phyloP scores from a whole-genome alignment of 179 eudicot species.

The Corrigiola litoralis region DNA sequence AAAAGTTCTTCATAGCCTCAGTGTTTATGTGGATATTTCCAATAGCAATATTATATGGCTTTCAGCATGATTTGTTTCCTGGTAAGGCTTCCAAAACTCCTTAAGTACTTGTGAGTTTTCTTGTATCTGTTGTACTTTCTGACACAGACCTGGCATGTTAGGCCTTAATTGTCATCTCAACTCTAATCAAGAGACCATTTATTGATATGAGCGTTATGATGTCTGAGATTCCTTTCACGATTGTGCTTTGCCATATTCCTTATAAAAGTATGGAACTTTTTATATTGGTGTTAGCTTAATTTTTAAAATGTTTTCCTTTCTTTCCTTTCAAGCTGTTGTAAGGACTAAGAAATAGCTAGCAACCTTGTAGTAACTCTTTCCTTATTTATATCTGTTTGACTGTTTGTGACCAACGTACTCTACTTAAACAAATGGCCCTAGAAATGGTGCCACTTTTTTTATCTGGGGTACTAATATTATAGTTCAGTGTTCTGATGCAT shows the following conservation, averaged over 20 bases:
- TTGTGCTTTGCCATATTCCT: background rate
- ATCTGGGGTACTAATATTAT: background rate
- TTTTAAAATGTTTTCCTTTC: no score
- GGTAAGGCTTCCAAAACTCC: conserved; percentile 33
- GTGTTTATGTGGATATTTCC: conserved; percentile 66
- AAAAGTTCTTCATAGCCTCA: conserved; percentile 67
- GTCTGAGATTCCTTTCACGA: background rate
- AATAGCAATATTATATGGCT: conserved; percentile 59
- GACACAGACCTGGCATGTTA: background rate
- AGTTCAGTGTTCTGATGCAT: no score
- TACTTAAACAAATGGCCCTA: background rate
- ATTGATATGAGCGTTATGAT: background rate
- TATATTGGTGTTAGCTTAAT: no score
- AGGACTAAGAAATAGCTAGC: no score
- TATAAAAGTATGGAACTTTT: no score
- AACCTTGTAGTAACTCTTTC: no score
- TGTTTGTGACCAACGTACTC: background rate
- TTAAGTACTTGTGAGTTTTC: background rate
- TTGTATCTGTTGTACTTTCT: background rate
- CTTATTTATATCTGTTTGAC: background rate
- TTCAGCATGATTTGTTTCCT: conserved; percentile 60
- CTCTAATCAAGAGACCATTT: background rate
- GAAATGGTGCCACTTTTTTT: background rate
- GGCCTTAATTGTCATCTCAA: background rate
- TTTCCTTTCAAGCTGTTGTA: no score